phyloP scores from a whole-genome alignment of 345 rosid species.

The Nasturtium officinale region DNA sequence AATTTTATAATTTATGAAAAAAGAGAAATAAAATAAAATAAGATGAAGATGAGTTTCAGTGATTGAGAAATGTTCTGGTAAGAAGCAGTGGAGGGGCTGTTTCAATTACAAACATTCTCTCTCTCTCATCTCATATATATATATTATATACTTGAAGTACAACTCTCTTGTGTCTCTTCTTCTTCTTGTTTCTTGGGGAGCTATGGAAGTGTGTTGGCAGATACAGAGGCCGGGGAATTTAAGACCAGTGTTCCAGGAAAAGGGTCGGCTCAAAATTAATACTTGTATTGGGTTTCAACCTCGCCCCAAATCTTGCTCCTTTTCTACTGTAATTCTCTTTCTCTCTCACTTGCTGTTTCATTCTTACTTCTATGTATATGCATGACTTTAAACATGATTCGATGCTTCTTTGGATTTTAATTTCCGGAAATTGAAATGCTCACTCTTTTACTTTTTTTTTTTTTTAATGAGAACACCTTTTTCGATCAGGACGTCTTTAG shows the following conservation, averaged over 20 bases:
- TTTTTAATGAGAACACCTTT: neutral
- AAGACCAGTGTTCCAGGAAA: conserved; percentile 43
- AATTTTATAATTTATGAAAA: neutral
- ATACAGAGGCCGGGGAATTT: conserved; percentile 55
- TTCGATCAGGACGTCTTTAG: conserved; percentile 8
- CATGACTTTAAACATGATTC: neutral
- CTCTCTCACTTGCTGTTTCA: neutral
- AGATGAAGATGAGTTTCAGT: conserved; percentile 32
- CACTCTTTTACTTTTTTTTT: neutral
- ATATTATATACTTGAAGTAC: neutral
- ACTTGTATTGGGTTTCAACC: conserved; percentile 56
- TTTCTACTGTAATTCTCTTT: conserved; percentile 42
- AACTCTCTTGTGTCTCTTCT: conserved; percentile 4
- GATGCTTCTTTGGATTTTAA: conserved; percentile 24
- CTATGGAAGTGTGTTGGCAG: conserved; percentile 72
- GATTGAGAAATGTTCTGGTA: conserved; percentile 32
- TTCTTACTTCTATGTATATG: neutral
- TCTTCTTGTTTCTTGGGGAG: conserved; percentile 13
- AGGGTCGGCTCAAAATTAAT: conserved; percentile 50
- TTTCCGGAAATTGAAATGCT: conserved; percentile 26
- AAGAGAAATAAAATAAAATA: neutral
- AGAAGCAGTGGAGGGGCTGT: conserved; percentile 41
- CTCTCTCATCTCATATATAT: conserved; percentile 12
- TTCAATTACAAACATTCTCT: conserved; percentile 28
- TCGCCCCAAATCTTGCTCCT: conserved; percentile 40